Base-by-base conservation (phyloP, 2,329 filamentous ascomycete genomes). In the Diaporthe sp. region DNA sequence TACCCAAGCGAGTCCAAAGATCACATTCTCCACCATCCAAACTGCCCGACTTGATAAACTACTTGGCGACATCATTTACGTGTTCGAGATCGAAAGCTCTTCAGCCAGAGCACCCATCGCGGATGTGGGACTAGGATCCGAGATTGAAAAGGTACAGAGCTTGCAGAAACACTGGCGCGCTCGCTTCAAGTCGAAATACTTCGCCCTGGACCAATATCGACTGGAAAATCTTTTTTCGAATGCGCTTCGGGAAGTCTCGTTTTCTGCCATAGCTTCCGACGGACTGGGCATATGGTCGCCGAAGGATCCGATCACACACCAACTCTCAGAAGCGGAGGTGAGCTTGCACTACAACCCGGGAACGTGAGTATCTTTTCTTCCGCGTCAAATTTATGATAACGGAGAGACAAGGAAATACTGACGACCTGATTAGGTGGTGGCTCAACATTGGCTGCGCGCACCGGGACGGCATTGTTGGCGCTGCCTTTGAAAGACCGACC, bases 391-490 rank as follows among this genome's bases (percentile, higher is more conserved):
- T 1, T 22, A 7, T 31, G 5, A 31, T 12, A 4, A 12, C 4
- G 2, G 15, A 57, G n/a, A 37, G 7, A 8, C 3, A 51, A 49
- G 10, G 5, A 15, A 31, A 20, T 17, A 49, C 72, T 77, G 53
- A 75, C 55, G 15, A 6, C 2, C 1, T 8, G 42, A n/a, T n/a
- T 72, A 91, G 90, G 73, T 92, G 88, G 90, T 92, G 90, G 89
- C 80, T 90, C 25, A 89, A 90, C 72, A 83, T 91, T 44, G 86
- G 88, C 49, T 91, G 89, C 78, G 90, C 89, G 2, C 84, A 88
- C 75, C 86, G 88, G 39, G 90, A 92, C 78, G 89, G 90, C 28
- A 88, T 91, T 25, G 85, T 90, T 12, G 84, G 82, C 10, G 85
- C 82, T 71, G 84, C 85, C 17, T 77, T 81, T 4, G 87, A 90